Evolutionary conservation across 2,329 filamentous ascomycete genomes (phyloP).

Genomic region (Cercospora zeae-maydis): DNA sequence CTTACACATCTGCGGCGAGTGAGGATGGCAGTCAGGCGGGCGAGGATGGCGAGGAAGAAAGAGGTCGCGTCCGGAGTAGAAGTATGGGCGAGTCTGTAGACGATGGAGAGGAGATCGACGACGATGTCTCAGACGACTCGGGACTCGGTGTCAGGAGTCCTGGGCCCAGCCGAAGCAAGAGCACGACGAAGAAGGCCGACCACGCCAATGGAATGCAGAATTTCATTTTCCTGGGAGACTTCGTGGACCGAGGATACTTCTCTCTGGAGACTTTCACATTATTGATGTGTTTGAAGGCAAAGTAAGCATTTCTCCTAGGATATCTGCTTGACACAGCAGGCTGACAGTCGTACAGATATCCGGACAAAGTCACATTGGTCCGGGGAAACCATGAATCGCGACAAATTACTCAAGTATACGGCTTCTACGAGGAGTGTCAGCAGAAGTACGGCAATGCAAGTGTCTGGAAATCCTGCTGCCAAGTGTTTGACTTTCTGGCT

Average conservation of each 20-base stretch:
- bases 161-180: constrained; percentile 37
- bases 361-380: constrained; percentile 68
- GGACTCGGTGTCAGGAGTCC: constrained; percentile 42
- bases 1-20: constrained; percentile 52
- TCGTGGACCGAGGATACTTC: constrained; percentile 72
- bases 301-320: constrained; percentile 42
- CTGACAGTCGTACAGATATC: constrained; percentile 51
- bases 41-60: constrained; percentile 47
- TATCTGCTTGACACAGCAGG: constrained; percentile 5
- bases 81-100: constrained; percentile 38
- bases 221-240: constrained; percentile 70
- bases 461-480: constrained; percentile 75
- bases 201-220: constrained; percentile 60
- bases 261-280: constrained; percentile 70
- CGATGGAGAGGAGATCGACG: constrained; percentile 49
- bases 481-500: constrained; percentile 74
- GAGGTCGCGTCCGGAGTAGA: constrained; percentile 39
- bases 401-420: constrained; percentile 74
- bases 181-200: constrained; percentile 26
- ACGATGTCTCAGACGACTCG: constrained; percentile 45
- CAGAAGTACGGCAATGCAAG: constrained; percentile 74
- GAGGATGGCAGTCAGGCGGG: constrained; percentile 38
- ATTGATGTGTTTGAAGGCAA: constrained; percentile 68
- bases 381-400: constrained; percentile 75
- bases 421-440: constrained; percentile 74